Evolutionary conservation across 1,284 basidiomycete species (phyloP).

Genomic region (Heterobasidion annosum): DNA sequence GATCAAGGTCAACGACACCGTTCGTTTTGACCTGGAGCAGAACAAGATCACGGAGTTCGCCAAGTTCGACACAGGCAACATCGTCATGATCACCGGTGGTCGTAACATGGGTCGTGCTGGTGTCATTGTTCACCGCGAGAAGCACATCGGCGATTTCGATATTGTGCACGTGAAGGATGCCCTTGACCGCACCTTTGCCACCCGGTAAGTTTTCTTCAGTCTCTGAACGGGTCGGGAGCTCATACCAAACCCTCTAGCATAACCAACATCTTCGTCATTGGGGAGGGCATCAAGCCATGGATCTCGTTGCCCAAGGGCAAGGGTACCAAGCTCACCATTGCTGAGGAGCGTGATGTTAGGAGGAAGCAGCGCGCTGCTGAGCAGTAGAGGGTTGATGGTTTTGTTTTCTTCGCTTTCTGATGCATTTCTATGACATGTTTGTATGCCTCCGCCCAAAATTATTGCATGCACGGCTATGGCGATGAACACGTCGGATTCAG

Average conservation of each 20-base stretch:
- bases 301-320: conserved; percentile 98
- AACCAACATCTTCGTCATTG: conserved; percentile 97
- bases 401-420: conserved; percentile 21
- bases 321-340: conserved; percentile 90
- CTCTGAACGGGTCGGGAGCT: neutral
- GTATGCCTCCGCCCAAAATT: conserved; percentile 33
- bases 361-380: conserved; percentile 65
- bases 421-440: conserved; percentile 35
- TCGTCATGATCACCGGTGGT: conserved; percentile 97
- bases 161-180: conserved; percentile 97
- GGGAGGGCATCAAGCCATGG: conserved; percentile 93
- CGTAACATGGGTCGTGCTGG: conserved; percentile 99
- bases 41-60: conserved; percentile 93
- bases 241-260: conserved; percentile 44
- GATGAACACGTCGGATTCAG: neutral
- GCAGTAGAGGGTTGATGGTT: conserved; percentile 12
- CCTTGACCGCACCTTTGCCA: conserved; percentile 92
- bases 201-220: conserved; percentile 57
- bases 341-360: conserved; percentile 78
- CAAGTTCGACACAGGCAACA: conserved; percentile 96
- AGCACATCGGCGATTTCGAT: conserved; percentile 97
- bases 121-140: conserved; percentile 93
- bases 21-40: conserved; percentile 95
- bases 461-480: conserved; percentile 13
- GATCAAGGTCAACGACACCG: conserved; percentile 96